Base-by-base conservation (phyloP, 352 stramenopile species). In the Lagenidium giganteum region DNA sequence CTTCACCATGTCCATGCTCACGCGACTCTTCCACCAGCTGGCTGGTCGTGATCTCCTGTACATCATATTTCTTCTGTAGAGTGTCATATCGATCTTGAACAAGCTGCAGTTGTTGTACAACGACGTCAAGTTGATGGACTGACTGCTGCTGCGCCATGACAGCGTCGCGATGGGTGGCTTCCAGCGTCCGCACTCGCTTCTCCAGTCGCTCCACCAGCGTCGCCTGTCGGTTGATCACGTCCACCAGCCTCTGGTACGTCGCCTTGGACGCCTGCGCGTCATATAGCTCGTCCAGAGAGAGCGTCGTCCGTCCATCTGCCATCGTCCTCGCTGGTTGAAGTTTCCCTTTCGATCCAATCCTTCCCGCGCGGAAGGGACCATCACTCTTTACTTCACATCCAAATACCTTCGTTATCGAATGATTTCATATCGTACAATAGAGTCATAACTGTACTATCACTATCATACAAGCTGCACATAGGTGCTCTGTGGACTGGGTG, bases 161-260 rank as follows among this genome's bases (percentile, higher is more conserved):
- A 8, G 47, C 50, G 23, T 64, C 44, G 5, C 40, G 48, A 26
- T 74, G 59, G 26, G 52, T 54, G 18, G 44, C 45, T 25, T 78
- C 61, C 2, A 73, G 26, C 17, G 61, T 23, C 4, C 42, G 48
- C 18, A 87, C 27, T 4, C 47, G 60, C 38, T 43, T 32, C 20
- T 66, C 28, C 21, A 84, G 46, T 34, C 47, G 38, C 23, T 60
- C 57, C 16, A 83, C 61, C 35, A 64, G 47, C 39, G 45, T 36
- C 7, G 73, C 55, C 45, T 87, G 75, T 7, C 57, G 37, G 48
- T 87, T 87, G 39, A 87, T 66, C 29, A 78, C 63, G n/a, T 70
- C 62, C 17, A 83, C 72, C 14, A 87, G 70, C 1, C 71, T 61
- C 43, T 78, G 64, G 52, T 70, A 70, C 14, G 71, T 64, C 7